Evolutionary conservation across 768 basidiomycete genomes (phyloP), one percentile per base, ranked within the genome.

Genomic region (Macrocybe gigantea): DNA sequence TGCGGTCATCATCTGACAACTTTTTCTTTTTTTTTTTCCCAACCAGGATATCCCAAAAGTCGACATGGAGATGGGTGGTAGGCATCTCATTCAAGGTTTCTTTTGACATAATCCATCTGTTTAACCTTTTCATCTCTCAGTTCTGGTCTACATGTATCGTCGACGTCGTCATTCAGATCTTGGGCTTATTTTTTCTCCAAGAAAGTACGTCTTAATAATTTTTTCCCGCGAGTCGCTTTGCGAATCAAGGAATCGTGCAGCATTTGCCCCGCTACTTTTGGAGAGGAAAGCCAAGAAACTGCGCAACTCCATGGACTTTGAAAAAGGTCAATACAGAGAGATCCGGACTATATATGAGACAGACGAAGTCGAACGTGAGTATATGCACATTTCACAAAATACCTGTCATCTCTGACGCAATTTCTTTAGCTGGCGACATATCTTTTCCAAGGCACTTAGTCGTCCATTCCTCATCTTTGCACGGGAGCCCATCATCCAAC

Each of bases 41-140:
- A 6, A 15, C 2, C 36, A 74, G 73, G 72, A 76, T 88, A 29
- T 78, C 79, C 0, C 68, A 85, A 37, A 67, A 64, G 34, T 74
- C 82, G 0, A 81, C 80, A 0, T 88, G 85, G 85, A 68, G 82
- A 60, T 87, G 83, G 84, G 83, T 85, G 31, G 79, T 78, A 60
- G 37, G 78, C 22, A 22, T 22, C 22, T 69, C 13, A 5, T 34
- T 9, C 39, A 32, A 32, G 9, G n/a, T 29, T n/a, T 31, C 11
- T 7, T 38, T 7, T 5, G 7, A 0, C 12, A 10, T 4, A 9
- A 6, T 10, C 3, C 10, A 37, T 31, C 41, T 3, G 22, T 22
- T 22, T 22, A 22, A 22, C 22, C 45, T 38, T 10, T 14, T 34
- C 5, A 13, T 9, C 5, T 42, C 1, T 5, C 53, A 80, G 74